phyloP scores from a whole-genome alignment of 192 early-diverging fungal genomes.

The Phlyctochytrium bullatum region DNA sequence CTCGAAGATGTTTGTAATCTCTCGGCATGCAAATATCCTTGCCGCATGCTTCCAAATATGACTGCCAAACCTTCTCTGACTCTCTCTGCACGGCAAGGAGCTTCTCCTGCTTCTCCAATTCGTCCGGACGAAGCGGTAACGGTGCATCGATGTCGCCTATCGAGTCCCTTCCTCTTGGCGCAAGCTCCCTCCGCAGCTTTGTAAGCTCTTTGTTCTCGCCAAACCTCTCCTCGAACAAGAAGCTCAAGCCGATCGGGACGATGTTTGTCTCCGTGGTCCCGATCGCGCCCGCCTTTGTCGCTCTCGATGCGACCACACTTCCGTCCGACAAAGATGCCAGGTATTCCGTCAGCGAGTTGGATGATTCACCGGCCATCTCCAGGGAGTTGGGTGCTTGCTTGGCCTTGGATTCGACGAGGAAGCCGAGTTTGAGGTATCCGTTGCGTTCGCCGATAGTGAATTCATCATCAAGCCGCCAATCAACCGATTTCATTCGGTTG shows the following conservation, averaged over 20 bases:
- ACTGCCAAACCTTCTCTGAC: conserved; percentile 31
- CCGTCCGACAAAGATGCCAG: background rate
- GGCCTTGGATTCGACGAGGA: background rate
- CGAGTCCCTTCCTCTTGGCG: background rate
- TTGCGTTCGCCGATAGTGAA: conserved; percentile 41
- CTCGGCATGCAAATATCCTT: conserved; percentile 52
- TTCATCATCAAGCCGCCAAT: conserved; percentile 49
- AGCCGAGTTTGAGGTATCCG: conserved; percentile 12
- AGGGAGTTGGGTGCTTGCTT: conserved; percentile 13
- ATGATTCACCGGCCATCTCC: background rate
- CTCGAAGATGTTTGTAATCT: conserved; percentile 42
- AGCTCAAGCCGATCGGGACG: conserved; percentile 37
- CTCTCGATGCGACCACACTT: conserved; percentile 1
- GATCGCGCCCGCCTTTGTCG: conserved; percentile 6
- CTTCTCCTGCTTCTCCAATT: conserved; percentile 20
- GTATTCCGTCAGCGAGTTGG: conserved; percentile 30
- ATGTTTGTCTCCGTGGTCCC: conserved; percentile 22
- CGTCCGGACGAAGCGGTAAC: conserved; percentile 7
- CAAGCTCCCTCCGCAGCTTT: background rate
- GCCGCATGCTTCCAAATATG: conserved; percentile 49
- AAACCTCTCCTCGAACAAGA: conserved; percentile 40
- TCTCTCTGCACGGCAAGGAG: conserved; percentile 6
- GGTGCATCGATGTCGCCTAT: background rate
- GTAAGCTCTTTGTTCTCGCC: conserved; percentile 10
- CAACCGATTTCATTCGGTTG: conserved; percentile 43